Evolutionary conservation across 306 rosid genomes (phyloP).

Genomic region (Sesbania bispinosa): DNA sequence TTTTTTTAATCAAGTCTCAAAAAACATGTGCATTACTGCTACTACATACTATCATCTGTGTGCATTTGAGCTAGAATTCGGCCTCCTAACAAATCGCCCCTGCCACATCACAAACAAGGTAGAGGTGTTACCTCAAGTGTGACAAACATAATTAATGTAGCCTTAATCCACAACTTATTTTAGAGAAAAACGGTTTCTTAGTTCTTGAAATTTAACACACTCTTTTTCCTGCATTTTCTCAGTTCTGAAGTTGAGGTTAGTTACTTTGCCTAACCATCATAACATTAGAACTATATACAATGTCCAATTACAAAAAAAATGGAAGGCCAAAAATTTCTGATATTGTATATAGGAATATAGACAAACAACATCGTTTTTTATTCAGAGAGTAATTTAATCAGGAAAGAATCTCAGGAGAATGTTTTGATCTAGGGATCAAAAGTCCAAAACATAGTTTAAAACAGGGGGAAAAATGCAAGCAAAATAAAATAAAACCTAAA

Average conservation of each 20-base stretch:
- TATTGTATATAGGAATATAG: not conserved
- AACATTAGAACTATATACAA: too few species aligned
- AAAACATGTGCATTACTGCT: slow-evolving; percentile 11
- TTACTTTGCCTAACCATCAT: too few species aligned
- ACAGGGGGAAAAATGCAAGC: too few species aligned
- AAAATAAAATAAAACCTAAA: not conserved
- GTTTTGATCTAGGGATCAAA: slow-evolving; percentile 2
- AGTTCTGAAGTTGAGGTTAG: too few species aligned
- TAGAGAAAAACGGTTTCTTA: too few species aligned
- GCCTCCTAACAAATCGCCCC: slow-evolving; percentile 89
- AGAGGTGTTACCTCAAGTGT: slow-evolving; percentile 9
- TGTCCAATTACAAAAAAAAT: not conserved
- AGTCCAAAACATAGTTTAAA: too few species aligned
- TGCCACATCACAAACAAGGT: slow-evolving; percentile 43
- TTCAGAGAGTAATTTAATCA: not conserved
- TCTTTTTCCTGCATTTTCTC: not conserved
- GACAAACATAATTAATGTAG: slow-evolving; percentile 9
- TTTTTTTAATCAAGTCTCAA: not conserved
- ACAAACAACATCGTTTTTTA: not conserved
- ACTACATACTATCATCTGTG: slow-evolving; percentile 29
- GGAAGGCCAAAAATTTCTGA: not conserved
- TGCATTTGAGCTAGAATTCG: slow-evolving; percentile 45
- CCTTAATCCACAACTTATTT: slow-evolving; percentile 14
- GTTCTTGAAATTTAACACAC: not conserved
- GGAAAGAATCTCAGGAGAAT: slow-evolving; percentile 16